Evolutionary conservation across 2,329 filamentous ascomycete genomes (phyloP), one percentile per base, ranked within the genome.

Genomic region (Aspergillus persii): DNA sequence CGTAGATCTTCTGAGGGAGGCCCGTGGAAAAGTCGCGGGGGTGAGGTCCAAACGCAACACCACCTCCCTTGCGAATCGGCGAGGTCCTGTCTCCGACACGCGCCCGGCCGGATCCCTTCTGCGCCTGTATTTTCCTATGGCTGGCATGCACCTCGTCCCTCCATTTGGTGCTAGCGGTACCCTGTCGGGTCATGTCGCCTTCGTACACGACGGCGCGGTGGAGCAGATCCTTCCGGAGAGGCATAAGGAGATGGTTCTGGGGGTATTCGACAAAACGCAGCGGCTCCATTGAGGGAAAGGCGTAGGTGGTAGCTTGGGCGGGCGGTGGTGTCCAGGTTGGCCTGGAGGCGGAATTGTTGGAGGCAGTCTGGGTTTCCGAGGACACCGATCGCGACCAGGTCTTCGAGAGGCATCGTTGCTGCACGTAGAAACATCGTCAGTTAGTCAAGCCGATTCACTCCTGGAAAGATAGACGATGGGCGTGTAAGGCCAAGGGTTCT

Each of bases 141-240:
- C 91, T 95, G 62, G 94, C 95, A 70, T 88, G 86, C 27, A 99
- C 89, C 62, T 98, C 92, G 71, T 78, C 86, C 61, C 94, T 86
- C 69, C 86, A 95, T 81, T 96, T 96, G 63, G 86, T 86, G 66
- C 81, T 89, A 50, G 93, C 95, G 2, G 92, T 96, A 64, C 95
- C 95, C 75, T 92, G 89, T 31, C 95, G 89, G 57, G 91, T 90
- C 71, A 83, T 86, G 80, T 98, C 94, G 66, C 91, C 95, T 80
- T 99, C 95, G 82, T 89, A 98, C 68, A 96, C 80, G 59, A 99
- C 86, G 59, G 95, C 95, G 64, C 91, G 87, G 80, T 99, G 94
- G 56, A 99, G 87, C 65, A 99, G 87, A 76, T 99, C 95, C 74
- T 89, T 88, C 60, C 95, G 90, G 50, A 96, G 84, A 2, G 95